Percentiles rank a stretch among this genome's conserved stretches.
phyloP scores from a whole-genome alignment of 2,329 filamentous ascomycete species.

The Microdochium nivale region DNA sequence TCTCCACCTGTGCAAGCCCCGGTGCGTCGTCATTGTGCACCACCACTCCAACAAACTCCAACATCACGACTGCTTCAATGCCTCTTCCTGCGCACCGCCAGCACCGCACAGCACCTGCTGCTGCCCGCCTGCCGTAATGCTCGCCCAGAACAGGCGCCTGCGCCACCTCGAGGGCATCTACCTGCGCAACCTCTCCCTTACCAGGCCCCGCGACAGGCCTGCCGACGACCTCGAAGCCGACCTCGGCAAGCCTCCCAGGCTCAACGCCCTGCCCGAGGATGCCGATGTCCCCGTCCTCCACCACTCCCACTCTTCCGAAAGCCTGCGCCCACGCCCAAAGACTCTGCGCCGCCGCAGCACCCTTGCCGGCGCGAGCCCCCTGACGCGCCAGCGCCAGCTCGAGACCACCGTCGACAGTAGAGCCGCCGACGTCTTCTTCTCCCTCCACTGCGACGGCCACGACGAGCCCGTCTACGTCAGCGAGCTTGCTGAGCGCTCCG shows the following conservation, averaged over 20 bases:
- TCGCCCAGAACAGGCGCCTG: slow-evolving; percentile 74
- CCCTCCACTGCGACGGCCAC: slow-evolving; percentile 60
- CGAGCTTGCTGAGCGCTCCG: slow-evolving; percentile 69
- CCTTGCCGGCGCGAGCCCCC: slow-evolving; percentile 34
- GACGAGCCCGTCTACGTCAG: slow-evolving; percentile 82
- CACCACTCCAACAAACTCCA: too few species aligned
- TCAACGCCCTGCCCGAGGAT: slow-evolving; percentile 38
- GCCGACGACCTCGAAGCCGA: slow-evolving; percentile 75
- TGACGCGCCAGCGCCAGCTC: slow-evolving; percentile 61
- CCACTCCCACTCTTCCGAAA: slow-evolving; percentile 46
- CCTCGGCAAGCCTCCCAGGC: slow-evolving; percentile 61
- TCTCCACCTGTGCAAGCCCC: too few species aligned
- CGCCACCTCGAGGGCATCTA: slow-evolving; percentile 83
- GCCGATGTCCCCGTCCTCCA: slow-evolving; percentile 27
- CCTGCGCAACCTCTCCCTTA: slow-evolving; percentile 74
- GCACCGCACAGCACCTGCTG: background rate
- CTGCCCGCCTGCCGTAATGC: slow-evolving; percentile 22
- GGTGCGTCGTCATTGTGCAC: too few species aligned
- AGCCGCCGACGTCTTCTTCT: slow-evolving; percentile 85
- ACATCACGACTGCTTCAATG: background rate
- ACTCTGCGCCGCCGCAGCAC: slow-evolving; percentile 37
- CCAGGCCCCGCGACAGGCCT: slow-evolving; percentile 46
- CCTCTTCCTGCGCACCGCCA: background rate
- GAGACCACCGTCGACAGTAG: slow-evolving; percentile 62
- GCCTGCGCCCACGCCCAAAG: slow-evolving; percentile 27